A percentile compares a stretch with the other conserved stretches of the same genome.
These are phyloP conservation scores for Mesembryanthemum crystallinum DNA, from an alignment of 148 eudicot species.

Conservation along the genomic window DNA sequence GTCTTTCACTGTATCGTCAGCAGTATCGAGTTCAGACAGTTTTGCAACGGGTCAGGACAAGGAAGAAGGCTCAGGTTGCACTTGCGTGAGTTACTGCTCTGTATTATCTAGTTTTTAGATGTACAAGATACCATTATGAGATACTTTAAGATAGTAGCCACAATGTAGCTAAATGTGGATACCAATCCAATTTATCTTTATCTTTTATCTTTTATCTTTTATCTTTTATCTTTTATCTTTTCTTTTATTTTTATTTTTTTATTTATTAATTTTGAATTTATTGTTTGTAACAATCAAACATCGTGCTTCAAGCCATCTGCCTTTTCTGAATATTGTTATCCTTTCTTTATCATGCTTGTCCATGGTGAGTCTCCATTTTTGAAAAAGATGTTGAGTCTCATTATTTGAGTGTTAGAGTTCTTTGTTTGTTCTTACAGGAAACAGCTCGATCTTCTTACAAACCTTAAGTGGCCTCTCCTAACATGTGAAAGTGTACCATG, in stretches of 20 bases:
- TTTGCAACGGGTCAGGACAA: constrained; percentile 72
- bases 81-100: constrained; percentile 84
- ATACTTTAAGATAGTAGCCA: background rate
- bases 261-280: constrained; percentile 16
- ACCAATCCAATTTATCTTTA: background rate
- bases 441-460: constrained; percentile 65
- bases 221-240: no score
- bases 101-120: constrained; percentile 33
- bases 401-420: constrained; percentile 33
- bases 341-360: constrained; percentile 19
- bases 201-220: background rate
- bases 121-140: constrained; percentile 14
- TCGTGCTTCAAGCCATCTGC: constrained; percentile 8
- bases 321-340: constrained; percentile 6
- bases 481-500: constrained; percentile 69
- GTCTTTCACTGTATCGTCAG: constrained; percentile 75
- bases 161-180: constrained; percentile 33
- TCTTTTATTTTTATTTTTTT: background rate
- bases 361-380: no score
- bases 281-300: constrained; percentile 15
- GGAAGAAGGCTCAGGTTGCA: constrained; percentile 88
- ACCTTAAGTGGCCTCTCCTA: constrained; percentile 77
- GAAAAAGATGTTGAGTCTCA: constrained; percentile 5
- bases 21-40: constrained; percentile 85
- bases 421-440: constrained; percentile 75